Base-by-base conservation (phyloP, 352 stramenopile species). In the Detonula confervacea region DNA sequence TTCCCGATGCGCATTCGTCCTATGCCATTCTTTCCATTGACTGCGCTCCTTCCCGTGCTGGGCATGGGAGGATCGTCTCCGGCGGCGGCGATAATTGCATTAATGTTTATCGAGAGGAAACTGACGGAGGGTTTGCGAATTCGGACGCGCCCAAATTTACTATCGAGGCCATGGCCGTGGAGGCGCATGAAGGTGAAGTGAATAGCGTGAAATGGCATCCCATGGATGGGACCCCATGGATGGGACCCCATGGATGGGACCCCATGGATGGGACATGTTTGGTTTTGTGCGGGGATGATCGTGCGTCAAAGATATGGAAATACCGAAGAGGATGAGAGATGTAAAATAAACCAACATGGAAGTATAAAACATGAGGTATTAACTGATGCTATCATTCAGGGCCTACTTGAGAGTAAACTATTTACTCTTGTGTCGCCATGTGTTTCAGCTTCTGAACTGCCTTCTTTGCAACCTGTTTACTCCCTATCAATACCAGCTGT, bases 1-100 rank as follows among this genome's bases (percentile, higher is more conserved):
- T 99, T 11, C 81, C 93, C 0, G 90, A 94, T 30, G 92, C 91
- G 33, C 96, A 99, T 86, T 90, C 93, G 18, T 90, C 90, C 47
- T 95, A 71, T 35, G 49, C 95, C 1, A 93, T 99, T 22, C 98
- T 98, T 79, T 96, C 86, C 59, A 87, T 98, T 7, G 93, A 98
- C 84, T 99, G 96, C 93, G 95, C 90, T 49, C 83, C 86, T 1
- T 71, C 78, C 9, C 68, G 91, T 16, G 87, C 88, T 12, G 86
- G 94, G 3, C 92, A 96, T 67, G 92, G 96, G 55, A 89, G 95
- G 12, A 85, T 98, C 12, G 95, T 92, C 29, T 98, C 95, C 0
- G 94, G 92, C 27, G 96, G 95, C 11, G 95, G 88, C 0, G 97
- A 99, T 73, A 94, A 98, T 76, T 74, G 80, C 1, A 97, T 99